Conservation (phyloP, 441 rosid genomes). For the Raphanus hybrid region DNA sequence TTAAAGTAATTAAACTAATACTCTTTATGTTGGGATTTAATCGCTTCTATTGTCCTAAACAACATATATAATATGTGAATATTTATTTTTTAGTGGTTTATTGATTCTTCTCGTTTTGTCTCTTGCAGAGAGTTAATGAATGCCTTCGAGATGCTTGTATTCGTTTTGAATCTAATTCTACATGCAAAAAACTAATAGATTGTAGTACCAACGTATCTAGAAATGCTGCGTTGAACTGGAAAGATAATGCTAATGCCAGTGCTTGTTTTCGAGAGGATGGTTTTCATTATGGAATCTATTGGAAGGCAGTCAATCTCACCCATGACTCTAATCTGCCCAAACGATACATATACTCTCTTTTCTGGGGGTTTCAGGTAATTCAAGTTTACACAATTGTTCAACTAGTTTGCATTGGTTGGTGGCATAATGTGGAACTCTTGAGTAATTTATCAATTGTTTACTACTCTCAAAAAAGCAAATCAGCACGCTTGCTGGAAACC, state of each 20-base stretch:
- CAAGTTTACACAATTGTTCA: background rate
- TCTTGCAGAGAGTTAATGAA: slow-evolving; percentile 78
- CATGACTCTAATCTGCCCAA: background rate
- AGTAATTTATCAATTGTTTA: background rate
- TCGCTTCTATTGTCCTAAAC: too few relatives aligned
- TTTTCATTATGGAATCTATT: background rate
- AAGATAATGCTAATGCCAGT: too few relatives aligned
- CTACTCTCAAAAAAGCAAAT: background rate
- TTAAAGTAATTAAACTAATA: too few relatives aligned
- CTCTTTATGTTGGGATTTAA: background rate
- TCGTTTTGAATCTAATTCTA: background rate
- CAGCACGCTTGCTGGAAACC: slow-evolving; percentile 11
- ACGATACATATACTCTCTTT: background rate
- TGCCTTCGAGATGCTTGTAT: slow-evolving; percentile 76
- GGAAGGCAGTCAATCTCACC: background rate
- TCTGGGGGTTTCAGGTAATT: background rate
- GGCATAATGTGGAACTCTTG: background rate
- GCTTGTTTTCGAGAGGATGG: background rate
- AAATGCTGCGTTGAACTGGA: too few relatives aligned
- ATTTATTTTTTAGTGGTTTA: too few relatives aligned
- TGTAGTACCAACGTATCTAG: background rate
- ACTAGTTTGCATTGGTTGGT: slow-evolving; percentile 5
- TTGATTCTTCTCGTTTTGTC: background rate
- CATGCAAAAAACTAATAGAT: background rate
- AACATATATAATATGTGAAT: too few relatives aligned